Percentiles rank a stretch among this genome's conserved stretches.
Evolutionary conservation across 495 filamentous ascomycete species (phyloP).

Genomic region (Lentithecium fluviatile): DNA sequence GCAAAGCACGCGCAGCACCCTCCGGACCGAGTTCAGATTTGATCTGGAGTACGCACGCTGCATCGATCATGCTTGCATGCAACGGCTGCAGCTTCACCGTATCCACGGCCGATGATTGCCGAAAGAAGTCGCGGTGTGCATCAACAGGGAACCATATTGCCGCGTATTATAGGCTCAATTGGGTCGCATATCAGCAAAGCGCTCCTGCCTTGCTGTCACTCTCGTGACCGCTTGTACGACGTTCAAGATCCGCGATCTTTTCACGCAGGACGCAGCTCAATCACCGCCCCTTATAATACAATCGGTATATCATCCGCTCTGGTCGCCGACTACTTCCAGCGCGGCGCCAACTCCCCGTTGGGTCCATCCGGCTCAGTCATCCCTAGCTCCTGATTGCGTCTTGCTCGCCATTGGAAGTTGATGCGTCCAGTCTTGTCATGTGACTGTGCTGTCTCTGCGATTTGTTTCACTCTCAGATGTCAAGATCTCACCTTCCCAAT

Average conservation of each 20-base stretch:
- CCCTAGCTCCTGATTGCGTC: too few relatives aligned
- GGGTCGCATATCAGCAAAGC: background rate
- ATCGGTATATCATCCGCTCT: background rate
- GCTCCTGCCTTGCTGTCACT: background rate
- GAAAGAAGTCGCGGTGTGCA: slow-evolving; percentile 3
- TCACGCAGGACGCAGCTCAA: background rate
- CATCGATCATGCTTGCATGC: slow-evolving; percentile 17
- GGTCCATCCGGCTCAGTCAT: too few relatives aligned
- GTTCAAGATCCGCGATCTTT: background rate
- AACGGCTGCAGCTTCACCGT: background rate
- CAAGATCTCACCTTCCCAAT: slow-evolving; percentile 9
- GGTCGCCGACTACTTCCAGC: background rate
- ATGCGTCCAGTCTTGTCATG: too few relatives aligned
- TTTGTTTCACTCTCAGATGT: background rate
- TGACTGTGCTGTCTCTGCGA: background rate
- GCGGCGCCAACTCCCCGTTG: background rate
- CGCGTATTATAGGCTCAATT: slow-evolving; percentile 28
- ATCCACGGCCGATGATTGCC: background rate
- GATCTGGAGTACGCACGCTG: slow-evolving; percentile 15
- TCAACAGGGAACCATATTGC: slow-evolving; percentile 28
- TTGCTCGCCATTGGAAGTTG: too few relatives aligned
- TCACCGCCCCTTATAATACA: background rate
- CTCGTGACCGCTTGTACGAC: slow-evolving; percentile 1
- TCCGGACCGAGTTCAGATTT: slow-evolving; percentile 8
- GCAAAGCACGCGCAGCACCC: slow-evolving; percentile 3